Conservation (phyloP, 805 yeast species). For the Henningerozyma blattae region DNA sequence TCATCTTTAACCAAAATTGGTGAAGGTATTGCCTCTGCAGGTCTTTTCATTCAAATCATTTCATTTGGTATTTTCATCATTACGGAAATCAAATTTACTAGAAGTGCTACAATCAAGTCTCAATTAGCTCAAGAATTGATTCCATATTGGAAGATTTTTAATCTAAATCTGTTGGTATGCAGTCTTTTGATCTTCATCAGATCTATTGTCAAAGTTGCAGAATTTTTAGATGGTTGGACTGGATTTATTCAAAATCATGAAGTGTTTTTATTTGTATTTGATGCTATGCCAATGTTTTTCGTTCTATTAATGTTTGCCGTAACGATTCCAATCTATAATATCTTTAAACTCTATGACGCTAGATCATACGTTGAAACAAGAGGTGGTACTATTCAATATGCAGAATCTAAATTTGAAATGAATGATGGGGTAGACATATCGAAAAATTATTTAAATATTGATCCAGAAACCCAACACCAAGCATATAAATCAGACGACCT, state of each 20-base stretch:
- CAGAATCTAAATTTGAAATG: too few species aligned
- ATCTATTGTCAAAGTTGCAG: conserved; percentile 23
- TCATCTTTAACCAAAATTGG: conserved; percentile 8
- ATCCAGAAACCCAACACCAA: too few species aligned
- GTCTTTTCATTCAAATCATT: conserved; percentile 22
- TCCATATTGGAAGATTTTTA: conserved; percentile 9
- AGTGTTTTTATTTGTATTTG: conserved; percentile 19
- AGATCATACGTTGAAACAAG: too few species aligned
- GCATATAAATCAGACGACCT: too few species aligned
- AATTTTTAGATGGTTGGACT: conserved; percentile 20
- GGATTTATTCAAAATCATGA: conserved; percentile 21
- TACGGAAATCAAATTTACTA: conserved; percentile 9
- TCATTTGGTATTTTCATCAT: conserved; percentile 21
- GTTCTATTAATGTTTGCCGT: conserved; percentile 4
- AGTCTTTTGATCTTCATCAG: conserved; percentile 20
- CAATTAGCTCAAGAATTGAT: too few species aligned
- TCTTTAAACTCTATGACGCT: conserved; percentile 8
- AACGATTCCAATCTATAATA: conserved; percentile 6
- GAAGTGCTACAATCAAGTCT: too few species aligned
- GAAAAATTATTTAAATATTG: too few species aligned
- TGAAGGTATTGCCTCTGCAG: conserved; percentile 16
- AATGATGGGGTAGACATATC: too few species aligned
- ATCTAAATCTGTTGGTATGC: conserved; percentile 4
- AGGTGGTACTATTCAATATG: too few species aligned
- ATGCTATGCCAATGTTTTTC: conserved; percentile 20